Percentiles rank a stretch among this genome's conserved stretches.
Evolutionary conservation across 176 grass and related monocot genomes (phyloP).

Genomic region (Raddia guianensis): DNA sequence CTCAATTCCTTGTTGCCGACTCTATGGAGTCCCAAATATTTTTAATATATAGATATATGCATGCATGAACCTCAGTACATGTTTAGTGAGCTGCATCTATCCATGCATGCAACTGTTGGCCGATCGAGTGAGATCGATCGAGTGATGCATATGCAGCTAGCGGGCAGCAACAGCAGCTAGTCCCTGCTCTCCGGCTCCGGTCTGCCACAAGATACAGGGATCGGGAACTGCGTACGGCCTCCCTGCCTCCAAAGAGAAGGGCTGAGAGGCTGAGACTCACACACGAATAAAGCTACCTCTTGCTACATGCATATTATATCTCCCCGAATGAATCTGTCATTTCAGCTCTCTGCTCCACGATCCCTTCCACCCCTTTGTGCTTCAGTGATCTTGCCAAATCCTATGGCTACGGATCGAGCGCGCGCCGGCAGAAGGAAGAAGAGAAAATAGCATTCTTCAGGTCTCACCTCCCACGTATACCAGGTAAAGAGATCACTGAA

Average conservation of each 20-base stretch:
- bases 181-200: background rate
- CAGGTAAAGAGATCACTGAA: too few relatives aligned
- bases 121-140: background rate
- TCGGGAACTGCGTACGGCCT: slow-evolving; percentile 22
- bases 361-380: background rate
- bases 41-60: too few relatives aligned
- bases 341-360: background rate
- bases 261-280: background rate
- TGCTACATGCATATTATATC: too few relatives aligned
- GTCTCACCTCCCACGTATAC: too few relatives aligned
- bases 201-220: slow-evolving; percentile 23
- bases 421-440: background rate
- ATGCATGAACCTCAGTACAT: too few relatives aligned
- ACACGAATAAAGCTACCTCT: background rate
- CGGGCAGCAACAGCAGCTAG: background rate
- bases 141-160: background rate
- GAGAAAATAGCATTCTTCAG: background rate
- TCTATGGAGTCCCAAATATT: too few relatives aligned
- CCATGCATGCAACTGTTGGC: background rate
- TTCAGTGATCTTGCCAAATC: slow-evolving; percentile 17
- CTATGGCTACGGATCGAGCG: background rate
- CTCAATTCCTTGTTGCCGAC: too few relatives aligned
- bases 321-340: background rate
- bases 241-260: background rate
- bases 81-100: background rate